Base-by-base conservation (phyloP, 2,329 filamentous ascomycete genomes). In the Ceratocystis ficicola region DNA sequence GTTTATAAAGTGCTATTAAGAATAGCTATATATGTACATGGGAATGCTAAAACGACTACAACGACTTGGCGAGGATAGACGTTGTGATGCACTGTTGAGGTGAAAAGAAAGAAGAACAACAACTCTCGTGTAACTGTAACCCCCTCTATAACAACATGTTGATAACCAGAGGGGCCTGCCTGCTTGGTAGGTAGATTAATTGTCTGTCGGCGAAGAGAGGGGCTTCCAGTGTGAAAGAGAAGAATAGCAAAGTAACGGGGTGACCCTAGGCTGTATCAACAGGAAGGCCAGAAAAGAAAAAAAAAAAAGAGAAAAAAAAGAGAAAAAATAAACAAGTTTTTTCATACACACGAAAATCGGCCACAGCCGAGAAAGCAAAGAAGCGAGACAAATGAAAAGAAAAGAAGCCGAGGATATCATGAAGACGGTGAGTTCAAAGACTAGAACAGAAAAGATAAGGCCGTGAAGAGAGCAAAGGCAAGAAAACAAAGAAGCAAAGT, bases 401-500 rank as follows among this genome's bases (percentile, higher is more conserved):
- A 32, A 28, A 52, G 12, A 41, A 41, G 36, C 36, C 32, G 41
- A 67, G 36, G 59, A 64, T 64, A 67, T 67, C 62, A 67, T 64
- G 36, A 60, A 48, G 20, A 50, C 64, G 55, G 25, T 65, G 61
- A 48, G 67, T 41, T 32, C 28, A 68, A 65, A 62, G 66, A 64
- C 52, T 62, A 63, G 64, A 66, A 70, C 62, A 64, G 25, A 65
- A 44, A 44, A 6, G 65, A 41, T 28, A 50, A 63, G 41, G 20
- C n/a, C 44, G 61, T 63, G 44, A 63, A 62, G 57, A 30, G 20
- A 20, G 57, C 17, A 44, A 50, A 61, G 65, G 57, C 62, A 68
- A 70, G 64, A 69, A 70, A 69, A 28, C 44, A 68, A 60, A 64
- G 68, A 68, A 65, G 57, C 65, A 65, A 61, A 66, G 46, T 48